Evolutionary conservation across 2,329 filamentous ascomycete genomes (phyloP).

Genomic region (Stagonosporopsis rhizophila): DNA sequence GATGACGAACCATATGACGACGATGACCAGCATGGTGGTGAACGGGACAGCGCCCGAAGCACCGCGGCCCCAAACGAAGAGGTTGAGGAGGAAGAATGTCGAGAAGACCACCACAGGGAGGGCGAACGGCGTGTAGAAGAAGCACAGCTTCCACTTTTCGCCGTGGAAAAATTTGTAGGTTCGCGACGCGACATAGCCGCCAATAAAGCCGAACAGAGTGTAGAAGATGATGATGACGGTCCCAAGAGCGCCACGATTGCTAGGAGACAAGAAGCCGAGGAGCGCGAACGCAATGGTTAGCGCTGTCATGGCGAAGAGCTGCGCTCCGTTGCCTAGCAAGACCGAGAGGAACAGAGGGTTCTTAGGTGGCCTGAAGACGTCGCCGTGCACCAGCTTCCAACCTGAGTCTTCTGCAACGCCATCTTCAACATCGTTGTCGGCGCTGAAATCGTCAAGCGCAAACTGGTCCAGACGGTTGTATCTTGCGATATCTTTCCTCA

Average conservation of each 20-base stretch:
- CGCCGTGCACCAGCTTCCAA: slow-evolving; percentile 97
- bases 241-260: slow-evolving; percentile 90
- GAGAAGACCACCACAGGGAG: slow-evolving; percentile 87
- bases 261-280: slow-evolving; percentile 92
- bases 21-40: slow-evolving; percentile 92
- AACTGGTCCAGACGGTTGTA: slow-evolving; percentile 96
- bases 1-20: slow-evolving; percentile 96
- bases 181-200: slow-evolving; percentile 86
- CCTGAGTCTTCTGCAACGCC: slow-evolving; percentile 97
- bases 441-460: slow-evolving; percentile 86
- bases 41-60: slow-evolving; percentile 96
- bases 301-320: slow-evolving; percentile 97
- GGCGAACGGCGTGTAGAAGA: slow-evolving; percentile 82
- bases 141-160: slow-evolving; percentile 93
- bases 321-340: slow-evolving; percentile 89
- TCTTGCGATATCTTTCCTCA: slow-evolving; percentile 93
- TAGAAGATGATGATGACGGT: slow-evolving; percentile 94
- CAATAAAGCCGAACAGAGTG: slow-evolving; percentile 89
- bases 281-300: slow-evolving; percentile 92
- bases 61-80: slow-evolving; percentile 93
- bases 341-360: slow-evolving; percentile 85
- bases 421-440: slow-evolving; percentile 78
- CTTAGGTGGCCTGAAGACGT: slow-evolving; percentile 90
- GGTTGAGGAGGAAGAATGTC: slow-evolving; percentile 90
- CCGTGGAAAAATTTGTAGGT: slow-evolving; percentile 95